Conservation (phyloP, 495 filamentous ascomycete species). For the Paragyromitra xinjiangensis region DNA sequence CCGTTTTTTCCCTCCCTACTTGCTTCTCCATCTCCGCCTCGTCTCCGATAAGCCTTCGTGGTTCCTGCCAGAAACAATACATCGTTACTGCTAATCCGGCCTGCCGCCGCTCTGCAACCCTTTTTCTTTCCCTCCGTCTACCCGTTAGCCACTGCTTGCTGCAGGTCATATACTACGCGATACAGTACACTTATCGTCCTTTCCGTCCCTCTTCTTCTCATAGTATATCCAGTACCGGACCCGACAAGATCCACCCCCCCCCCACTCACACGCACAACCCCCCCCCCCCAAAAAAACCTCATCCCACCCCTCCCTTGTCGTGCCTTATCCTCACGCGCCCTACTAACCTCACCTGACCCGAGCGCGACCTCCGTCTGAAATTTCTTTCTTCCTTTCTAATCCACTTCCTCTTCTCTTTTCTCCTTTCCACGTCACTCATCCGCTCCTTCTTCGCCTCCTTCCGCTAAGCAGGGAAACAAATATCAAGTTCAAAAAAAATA, state of each 20-base stretch:
- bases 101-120: conserved; percentile 42
- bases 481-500: conserved; percentile 19
- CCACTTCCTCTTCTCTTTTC: conserved; percentile 15
- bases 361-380: conserved; percentile 42
- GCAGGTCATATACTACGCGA: conserved; percentile 38
- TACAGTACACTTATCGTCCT: conserved; percentile 45
- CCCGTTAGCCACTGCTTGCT: conserved; percentile 38
- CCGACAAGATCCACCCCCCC: background rate
- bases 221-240: conserved; percentile 23
- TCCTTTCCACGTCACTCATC: conserved; percentile 10
- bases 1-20: background rate
- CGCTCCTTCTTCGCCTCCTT: background rate
- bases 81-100: conserved; percentile 38
- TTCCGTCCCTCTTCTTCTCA: conserved; percentile 6
- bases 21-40: conserved; percentile 26
- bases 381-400: conserved; percentile 31
- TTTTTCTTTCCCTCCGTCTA: conserved; percentile 10
- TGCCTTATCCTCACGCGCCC: conserved; percentile 42
- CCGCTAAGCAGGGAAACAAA: conserved; percentile 11
- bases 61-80: conserved; percentile 42
- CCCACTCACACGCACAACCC: background rate
- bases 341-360: conserved; percentile 49
- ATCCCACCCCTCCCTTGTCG: conserved; percentile 51
- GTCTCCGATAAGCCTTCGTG: conserved; percentile 33
- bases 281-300: conserved; percentile 1